A percentile compares a stretch with the other conserved stretches of the same genome.
Conservation (phyloP, 345 rosid species). For the Diplotaxis tenuifolia region DNA sequence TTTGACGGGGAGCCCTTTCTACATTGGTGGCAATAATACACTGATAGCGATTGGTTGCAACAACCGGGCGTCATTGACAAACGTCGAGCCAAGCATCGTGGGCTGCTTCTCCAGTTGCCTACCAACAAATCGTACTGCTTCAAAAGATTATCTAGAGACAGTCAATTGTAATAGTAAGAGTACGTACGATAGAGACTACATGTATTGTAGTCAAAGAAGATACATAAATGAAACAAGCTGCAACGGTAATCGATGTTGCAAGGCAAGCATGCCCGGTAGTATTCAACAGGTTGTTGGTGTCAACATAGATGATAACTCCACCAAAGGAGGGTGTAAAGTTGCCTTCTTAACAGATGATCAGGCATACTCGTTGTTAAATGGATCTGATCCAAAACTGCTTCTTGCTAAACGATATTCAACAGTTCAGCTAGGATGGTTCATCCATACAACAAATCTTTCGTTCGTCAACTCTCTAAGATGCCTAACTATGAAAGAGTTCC, state of each 20-base stretch:
- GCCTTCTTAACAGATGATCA: slow-evolving; percentile 15
- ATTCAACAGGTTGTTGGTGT: slow-evolving; percentile 5
- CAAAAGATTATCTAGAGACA: not conserved
- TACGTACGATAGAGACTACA: not conserved
- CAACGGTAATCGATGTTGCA: slow-evolving; percentile 43
- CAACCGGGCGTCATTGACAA: not conserved
- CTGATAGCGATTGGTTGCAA: slow-evolving; percentile 40
- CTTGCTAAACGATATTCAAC: not conserved
- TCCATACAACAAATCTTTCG: not conserved
- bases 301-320: not conserved
- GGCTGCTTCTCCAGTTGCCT: slow-evolving; percentile 43
- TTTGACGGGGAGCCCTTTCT: slow-evolving; percentile 26
- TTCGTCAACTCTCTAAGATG: slow-evolving; percentile 1
- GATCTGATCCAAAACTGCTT: not conserved
- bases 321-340: slow-evolving; percentile 6
- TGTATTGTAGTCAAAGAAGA: not conserved
- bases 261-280: slow-evolving; percentile 13
- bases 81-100: slow-evolving; percentile 2
- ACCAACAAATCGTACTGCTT: not conserved
- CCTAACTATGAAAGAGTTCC: not conserved
- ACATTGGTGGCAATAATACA: not conserved
- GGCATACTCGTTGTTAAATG: not conserved
- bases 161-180: not conserved
- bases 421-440: slow-evolving; percentile 30
- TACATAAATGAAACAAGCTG: slow-evolving; percentile 4